Evolutionary conservation across 768 basidiomycete species (phyloP), one percentile per base, ranked within the genome.

Genomic region (Lentinula sp.): DNA sequence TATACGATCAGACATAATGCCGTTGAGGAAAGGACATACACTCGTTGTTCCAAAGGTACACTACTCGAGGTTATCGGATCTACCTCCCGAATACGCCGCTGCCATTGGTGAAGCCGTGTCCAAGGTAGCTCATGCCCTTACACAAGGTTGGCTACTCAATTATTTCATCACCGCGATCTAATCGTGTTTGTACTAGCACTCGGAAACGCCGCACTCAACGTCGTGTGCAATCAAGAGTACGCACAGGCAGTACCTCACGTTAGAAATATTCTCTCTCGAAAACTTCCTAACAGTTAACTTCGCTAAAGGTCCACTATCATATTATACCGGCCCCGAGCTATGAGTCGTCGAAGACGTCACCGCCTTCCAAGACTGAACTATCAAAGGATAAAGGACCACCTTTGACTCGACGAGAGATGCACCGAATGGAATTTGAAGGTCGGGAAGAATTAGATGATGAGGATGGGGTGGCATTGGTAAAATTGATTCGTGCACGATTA

Each of bases 241-340:
- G 89, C 89, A 0, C 89, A 91, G 68, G 86, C 86, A 4, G 87
- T 91, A 6, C 84, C 84, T n/a, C 89, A 91, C 74, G 88, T 88
- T 63, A 43, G n/a, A 15, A 23, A 43, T 49, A 56, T 37, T 51
- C 57, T 55, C 13, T 37, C 52, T 46, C 55, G 42, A 21, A 5
- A 48, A 37, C 5, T 28, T 59, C 31, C 23, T 46, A 49, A 37
- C 55, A 10, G 32, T 31, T 54, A 62, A 31, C 42, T 31, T 23
- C n/a, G 16, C 52, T 51, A 15, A 61, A 89, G 87, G 88, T 89
- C 34, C 89, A 89, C 69, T 89, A 85, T 67, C 89, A 91, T 69
- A 79, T 91, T 55, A 85, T 91, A 59, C 89, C 88, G 1, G 88
- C 89, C 1, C 89, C 89, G 2, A 74, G 62, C 34, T 76, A 82